A percentile compares a stretch with the other conserved stretches of the same genome.
phyloP scores from a whole-genome alignment of 2,329 filamentous ascomycete genomes.

The Botrytis pseudocinerea region DNA sequence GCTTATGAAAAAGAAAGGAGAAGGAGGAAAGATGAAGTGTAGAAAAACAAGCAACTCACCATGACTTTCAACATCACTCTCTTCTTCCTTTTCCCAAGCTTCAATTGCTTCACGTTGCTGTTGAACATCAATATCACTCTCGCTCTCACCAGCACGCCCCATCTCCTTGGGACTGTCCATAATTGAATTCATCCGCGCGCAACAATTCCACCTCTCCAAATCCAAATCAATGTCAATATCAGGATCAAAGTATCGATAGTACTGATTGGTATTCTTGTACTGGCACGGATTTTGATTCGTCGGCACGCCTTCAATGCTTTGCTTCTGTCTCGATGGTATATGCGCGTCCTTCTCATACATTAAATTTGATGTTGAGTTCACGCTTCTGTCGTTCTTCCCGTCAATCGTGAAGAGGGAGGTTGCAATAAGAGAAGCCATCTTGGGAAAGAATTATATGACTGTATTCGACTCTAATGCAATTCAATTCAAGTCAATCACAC shows the following conservation, averaged over 20 bases:
- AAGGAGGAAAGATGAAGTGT: neutral
- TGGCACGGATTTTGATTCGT: neutral
- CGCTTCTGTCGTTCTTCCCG: neutral
- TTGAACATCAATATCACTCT: neutral
- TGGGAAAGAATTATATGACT: neutral
- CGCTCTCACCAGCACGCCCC: too few species aligned
- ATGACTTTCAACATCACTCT: slow-evolving; percentile 13
- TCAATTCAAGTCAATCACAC: neutral
- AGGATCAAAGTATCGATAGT: neutral
- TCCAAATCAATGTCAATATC: neutral
- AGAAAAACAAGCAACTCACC: neutral
- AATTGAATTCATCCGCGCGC: slow-evolving; percentile 19
- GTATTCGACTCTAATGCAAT: neutral
- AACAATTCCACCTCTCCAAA: slow-evolving; percentile 22
- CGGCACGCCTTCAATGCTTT: neutral
- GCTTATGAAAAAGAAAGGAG: neutral
- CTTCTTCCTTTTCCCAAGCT: slow-evolving; percentile 9
- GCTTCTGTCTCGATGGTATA: neutral
- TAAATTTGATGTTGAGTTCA: neutral
- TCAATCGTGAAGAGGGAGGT: neutral
- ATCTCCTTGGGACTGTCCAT: neutral
- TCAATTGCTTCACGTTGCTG: slow-evolving; percentile 6
- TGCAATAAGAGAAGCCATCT: neutral
- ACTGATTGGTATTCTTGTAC: neutral
- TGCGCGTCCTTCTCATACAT: neutral